Evolutionary conservation across 2,329 filamentous ascomycete species (phyloP).

Genomic region (Arthrobotrys sinensis): DNA sequence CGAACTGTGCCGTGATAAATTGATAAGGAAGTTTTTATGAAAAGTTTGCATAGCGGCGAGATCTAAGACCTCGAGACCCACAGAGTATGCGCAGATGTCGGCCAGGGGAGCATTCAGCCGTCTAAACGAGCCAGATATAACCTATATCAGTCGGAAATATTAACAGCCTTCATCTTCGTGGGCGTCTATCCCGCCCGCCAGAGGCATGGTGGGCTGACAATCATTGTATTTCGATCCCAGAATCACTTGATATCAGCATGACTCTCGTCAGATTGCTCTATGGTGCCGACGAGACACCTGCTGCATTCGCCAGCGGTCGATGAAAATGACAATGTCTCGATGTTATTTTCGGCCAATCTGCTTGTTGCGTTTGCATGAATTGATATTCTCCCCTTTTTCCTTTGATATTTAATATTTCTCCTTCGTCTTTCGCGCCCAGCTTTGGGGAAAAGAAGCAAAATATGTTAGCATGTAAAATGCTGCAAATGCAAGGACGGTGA

Average conservation of each 20-base stretch:
- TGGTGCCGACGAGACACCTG: background rate
- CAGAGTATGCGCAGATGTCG: constrained; percentile 29
- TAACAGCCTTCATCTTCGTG: constrained; percentile 21
- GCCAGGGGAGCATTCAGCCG: constrained; percentile 37
- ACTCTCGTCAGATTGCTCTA: constrained; percentile 31
- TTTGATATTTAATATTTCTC: constrained; percentile 7
- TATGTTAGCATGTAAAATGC: background rate
- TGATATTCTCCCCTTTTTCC: constrained; percentile 18
- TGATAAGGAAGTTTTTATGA: constrained; percentile 1
- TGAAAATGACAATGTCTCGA: constrained; percentile 16
- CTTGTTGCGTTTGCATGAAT: constrained; percentile 20
- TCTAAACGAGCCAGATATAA: constrained; percentile 37
- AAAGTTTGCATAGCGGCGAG: constrained; percentile 8
- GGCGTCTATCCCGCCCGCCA: constrained; percentile 41
- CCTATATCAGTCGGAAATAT: constrained; percentile 33
- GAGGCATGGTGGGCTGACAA: constrained; percentile 36
- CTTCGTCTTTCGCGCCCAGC: background rate
- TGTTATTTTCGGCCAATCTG: constrained; percentile 9
- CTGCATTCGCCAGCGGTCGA: background rate
- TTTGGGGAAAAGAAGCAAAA: constrained; percentile 8
- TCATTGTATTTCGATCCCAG: constrained; percentile 42
- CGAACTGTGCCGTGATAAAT: constrained; percentile 12
- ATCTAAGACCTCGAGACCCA: constrained; percentile 32
- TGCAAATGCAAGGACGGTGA: constrained; percentile 18
- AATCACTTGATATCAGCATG: constrained; percentile 58